Evolutionary conservation across 768 basidiomycete species (phyloP).

Genomic region (Rhodotorula sphaerocarpa): DNA sequence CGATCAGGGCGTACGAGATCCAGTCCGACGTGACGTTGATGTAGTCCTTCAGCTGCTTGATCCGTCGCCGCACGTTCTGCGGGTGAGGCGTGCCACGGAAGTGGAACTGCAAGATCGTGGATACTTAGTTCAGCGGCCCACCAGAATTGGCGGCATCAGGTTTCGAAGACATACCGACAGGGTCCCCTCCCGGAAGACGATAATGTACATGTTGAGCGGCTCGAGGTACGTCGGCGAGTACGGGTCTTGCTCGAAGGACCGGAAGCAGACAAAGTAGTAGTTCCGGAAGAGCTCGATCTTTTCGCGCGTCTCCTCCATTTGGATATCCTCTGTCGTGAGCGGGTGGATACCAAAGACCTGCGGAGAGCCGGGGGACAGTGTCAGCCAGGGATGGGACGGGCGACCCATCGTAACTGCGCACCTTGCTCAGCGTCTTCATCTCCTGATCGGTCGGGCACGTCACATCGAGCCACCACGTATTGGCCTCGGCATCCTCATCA

Average conservation of each 20-base stretch:
- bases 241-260: conserved; percentile 96
- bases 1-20: conserved; percentile 99
- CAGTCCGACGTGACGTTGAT: conserved; percentile 98
- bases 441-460: conserved; percentile 91
- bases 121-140: neutral
- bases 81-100: conserved; percentile 96
- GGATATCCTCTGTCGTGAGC: conserved; percentile 95
- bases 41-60: conserved; percentile 98
- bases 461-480: conserved; percentile 97
- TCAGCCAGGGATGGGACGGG: too few species aligned
- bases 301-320: conserved; percentile 98
- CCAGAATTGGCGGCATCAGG: too few species aligned
- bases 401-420: too few species aligned
- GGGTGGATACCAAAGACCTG: conserved; percentile 97
- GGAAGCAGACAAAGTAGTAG: conserved; percentile 98
- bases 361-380: neutral
- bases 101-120: conserved; percentile 60
- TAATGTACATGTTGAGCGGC: conserved; percentile 98
- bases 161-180: conserved; percentile 60
- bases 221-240: conserved; percentile 96
- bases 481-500: conserved; percentile 55
- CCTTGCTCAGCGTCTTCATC: conserved; percentile 94
- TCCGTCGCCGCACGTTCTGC: conserved; percentile 92
- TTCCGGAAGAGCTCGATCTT: conserved; percentile 99
- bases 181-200: conserved; percentile 94